These are phyloP conservation scores for Quercus tomentella DNA, from an alignment of 331 rosid genomes.

Conservation along the genomic window DNA sequence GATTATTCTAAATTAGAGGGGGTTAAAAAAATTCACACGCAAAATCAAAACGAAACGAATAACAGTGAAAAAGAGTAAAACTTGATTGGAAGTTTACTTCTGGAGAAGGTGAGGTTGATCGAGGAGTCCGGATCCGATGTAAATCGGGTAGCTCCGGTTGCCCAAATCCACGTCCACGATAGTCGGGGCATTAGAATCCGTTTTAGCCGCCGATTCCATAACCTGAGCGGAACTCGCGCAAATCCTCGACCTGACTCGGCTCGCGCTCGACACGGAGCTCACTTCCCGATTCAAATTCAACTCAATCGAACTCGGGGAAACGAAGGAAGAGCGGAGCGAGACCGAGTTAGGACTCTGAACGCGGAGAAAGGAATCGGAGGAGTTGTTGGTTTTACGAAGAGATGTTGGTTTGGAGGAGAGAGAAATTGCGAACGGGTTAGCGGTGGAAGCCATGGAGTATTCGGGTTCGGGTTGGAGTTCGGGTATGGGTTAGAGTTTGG, in stretches of 20 bases:
- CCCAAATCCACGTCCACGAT: slow-evolving; percentile 88
- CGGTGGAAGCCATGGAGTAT: slow-evolving; percentile 55
- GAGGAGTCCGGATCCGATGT: slow-evolving; percentile 85
- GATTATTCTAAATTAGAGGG: neutral
- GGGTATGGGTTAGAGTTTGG: neutral
- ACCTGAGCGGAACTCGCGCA: slow-evolving; percentile 59
- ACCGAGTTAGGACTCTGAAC: slow-evolving; percentile 23
- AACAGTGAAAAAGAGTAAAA: neutral
- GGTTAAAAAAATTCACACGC: neutral
- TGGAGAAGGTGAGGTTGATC: slow-evolving; percentile 70
- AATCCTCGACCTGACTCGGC: slow-evolving; percentile 20
- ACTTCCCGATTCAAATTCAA: slow-evolving; percentile 18
- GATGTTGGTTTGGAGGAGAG: slow-evolving; percentile 35
- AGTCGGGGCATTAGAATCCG: slow-evolving; percentile 30
- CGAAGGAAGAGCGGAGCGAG: slow-evolving; percentile 23
- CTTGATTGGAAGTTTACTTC: neutral
- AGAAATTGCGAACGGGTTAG: slow-evolving; percentile 37
- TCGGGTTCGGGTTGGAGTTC: neutral
- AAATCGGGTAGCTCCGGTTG: slow-evolving; percentile 88
- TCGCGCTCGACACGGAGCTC: slow-evolving; percentile 21
- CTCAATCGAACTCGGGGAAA: slow-evolving; percentile 9
- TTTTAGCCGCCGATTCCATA: slow-evolving; percentile 50
- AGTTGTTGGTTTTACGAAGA: slow-evolving; percentile 16
- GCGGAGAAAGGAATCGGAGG: slow-evolving; percentile 25
- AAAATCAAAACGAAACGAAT: neutral